These are phyloP conservation scores for Trichoderma orchidacearum DNA, from an alignment of 495 filamentous ascomycete genomes.

Conservation along the genomic window DNA sequence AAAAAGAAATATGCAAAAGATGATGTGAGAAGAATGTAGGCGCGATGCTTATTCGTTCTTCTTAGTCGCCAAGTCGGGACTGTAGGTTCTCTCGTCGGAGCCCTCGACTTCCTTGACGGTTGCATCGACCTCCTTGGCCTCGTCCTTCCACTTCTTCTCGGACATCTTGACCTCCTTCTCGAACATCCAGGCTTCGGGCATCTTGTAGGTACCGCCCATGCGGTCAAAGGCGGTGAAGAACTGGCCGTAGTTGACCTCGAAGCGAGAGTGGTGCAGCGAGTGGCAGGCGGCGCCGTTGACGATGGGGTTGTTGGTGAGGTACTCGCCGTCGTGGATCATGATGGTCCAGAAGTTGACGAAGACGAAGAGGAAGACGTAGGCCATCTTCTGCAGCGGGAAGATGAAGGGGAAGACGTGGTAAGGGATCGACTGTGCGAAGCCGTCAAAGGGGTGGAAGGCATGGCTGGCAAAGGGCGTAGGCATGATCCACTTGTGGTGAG, in stretches of 20 bases:
- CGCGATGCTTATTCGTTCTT: conserved; percentile 10
- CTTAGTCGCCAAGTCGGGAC: conserved; percentile 35
- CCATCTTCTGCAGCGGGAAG: conserved; percentile 85
- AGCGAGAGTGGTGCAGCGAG: conserved; percentile 72
- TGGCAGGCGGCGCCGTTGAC: conserved; percentile 96
- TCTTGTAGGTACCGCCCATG: conserved; percentile 74
- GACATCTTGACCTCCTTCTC: conserved; percentile 80
- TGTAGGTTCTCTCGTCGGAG: conserved; percentile 67
- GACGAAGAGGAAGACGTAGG: conserved; percentile 72
- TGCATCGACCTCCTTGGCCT: conserved; percentile 75
- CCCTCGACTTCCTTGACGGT: conserved; percentile 78
- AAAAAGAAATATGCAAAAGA: not conserved
- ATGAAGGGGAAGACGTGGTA: conserved; percentile 92
- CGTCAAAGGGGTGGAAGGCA: conserved; percentile 92
- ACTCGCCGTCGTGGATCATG: conserved; percentile 96
- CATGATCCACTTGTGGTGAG: conserved; percentile 99
- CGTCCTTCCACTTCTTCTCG: conserved; percentile 64
- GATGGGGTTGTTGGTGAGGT: conserved; percentile 72
- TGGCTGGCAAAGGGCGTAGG: conserved; percentile 85
- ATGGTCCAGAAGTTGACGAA: conserved; percentile 98
- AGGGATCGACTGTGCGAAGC: conserved; percentile 80
- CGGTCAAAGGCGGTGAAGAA: conserved; percentile 95
- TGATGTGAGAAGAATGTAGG: not conserved
- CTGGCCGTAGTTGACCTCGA: conserved; percentile 98
- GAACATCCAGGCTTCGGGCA: conserved; percentile 82